Evolutionary conservation across 257 asterid genomes (phyloP).

Genomic region (Nicotiana knightiana): DNA sequence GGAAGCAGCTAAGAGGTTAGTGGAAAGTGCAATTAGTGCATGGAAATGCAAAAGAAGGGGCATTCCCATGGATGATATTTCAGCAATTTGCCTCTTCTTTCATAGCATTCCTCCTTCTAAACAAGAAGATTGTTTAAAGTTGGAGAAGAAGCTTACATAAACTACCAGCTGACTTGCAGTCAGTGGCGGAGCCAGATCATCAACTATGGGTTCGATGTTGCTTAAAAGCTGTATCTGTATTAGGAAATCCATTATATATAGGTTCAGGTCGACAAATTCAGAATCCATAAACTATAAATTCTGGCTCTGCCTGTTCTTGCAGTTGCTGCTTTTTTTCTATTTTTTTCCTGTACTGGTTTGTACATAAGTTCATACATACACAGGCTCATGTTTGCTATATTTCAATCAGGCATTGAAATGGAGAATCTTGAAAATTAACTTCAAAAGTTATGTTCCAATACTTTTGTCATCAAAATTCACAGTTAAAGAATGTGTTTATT

Average conservation of each 20-base stretch:
- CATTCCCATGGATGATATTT: constrained; percentile 62
- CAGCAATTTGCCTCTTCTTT: constrained; percentile 70
- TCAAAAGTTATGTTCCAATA: neutral
- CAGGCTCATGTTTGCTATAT: neutral
- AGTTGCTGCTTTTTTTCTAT: neutral
- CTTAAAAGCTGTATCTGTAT: too few species aligned
- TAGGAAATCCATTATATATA: too few species aligned
- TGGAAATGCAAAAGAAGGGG: constrained; percentile 61
- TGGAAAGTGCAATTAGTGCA: constrained; percentile 45
- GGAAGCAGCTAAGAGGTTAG: constrained; percentile 55
- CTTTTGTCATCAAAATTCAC: neutral
- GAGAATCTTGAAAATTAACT: neutral
- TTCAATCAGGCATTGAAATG: neutral
- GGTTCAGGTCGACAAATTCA: too few species aligned
- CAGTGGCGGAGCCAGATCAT: too few species aligned
- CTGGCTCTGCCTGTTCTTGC: too few species aligned
- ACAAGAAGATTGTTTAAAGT: neutral
- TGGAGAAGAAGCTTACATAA: neutral
- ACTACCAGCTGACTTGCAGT: neutral
- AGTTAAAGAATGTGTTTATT: neutral
- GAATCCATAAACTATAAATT: too few species aligned
- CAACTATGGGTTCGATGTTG: too few species aligned
- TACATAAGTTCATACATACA: neutral
- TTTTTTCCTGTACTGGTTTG: neutral
- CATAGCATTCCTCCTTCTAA: constrained; percentile 18